phyloP scores from a whole-genome alignment of 2,329 filamentous ascomycete species.

The Botrytis tulipae region DNA sequence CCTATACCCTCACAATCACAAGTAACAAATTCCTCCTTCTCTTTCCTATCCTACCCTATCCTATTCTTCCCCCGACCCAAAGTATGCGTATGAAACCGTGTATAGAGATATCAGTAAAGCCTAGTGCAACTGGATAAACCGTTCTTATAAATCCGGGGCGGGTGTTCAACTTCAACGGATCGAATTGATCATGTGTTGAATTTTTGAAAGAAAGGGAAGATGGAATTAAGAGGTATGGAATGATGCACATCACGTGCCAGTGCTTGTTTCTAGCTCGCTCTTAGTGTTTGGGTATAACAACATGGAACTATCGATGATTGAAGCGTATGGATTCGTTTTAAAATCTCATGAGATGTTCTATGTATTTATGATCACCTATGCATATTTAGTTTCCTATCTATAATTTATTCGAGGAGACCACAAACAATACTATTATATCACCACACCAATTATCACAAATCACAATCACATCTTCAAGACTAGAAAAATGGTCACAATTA shows the following conservation, averaged over 20 bases:
- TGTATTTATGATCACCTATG: not conserved
- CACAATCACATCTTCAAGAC: not conserved
- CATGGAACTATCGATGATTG: not conserved
- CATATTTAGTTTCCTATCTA: not conserved
- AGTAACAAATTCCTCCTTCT: no score
- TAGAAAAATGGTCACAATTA: slow-evolving; percentile 28
- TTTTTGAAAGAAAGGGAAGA: not conserved
- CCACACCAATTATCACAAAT: not conserved
- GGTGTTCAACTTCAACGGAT: not conserved
- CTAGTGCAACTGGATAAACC: no score
- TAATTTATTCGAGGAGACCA: not conserved
- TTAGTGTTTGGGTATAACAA: no score
- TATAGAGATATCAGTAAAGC: no score
- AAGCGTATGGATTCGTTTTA: not conserved
- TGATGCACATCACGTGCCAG: not conserved
- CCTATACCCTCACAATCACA: no score
- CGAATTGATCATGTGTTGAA: not conserved
- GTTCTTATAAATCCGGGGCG: not conserved
- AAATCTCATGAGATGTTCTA: not conserved
- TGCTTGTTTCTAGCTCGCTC: not conserved
- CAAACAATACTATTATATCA: not conserved
- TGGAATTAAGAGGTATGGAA: not conserved
- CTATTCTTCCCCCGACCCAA: no score
- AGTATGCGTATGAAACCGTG: no score
- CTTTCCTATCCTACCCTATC: no score